A percentile compares a stretch with the other conserved stretches of the same genome.
Conservation (phyloP, 1,139 yeast genomes). For the Ogataea hybrid region DNA sequence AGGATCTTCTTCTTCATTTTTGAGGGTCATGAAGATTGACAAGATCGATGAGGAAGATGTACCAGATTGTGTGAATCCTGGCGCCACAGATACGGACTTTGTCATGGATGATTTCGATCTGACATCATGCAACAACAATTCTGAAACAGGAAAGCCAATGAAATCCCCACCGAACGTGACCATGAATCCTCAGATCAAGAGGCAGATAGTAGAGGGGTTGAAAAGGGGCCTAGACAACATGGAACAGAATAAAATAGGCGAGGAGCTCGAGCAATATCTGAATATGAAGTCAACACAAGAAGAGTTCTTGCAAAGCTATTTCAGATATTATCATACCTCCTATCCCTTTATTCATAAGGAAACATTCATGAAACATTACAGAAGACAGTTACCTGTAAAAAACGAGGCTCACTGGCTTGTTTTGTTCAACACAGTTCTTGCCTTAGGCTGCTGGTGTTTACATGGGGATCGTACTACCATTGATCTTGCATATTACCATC, state of each 20-base stretch:
- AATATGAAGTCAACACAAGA: constrained; percentile 26
- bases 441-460: constrained; percentile 62
- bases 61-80: too few species aligned
- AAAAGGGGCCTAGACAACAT: constrained; percentile 20
- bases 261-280: constrained; percentile 18
- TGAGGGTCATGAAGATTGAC: constrained; percentile 34
- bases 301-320: constrained; percentile 44
- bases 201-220: constrained; percentile 20
- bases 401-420: constrained; percentile 47
- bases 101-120: constrained; percentile 19
- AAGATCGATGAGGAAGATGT: constrained; percentile 24
- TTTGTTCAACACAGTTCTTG: constrained; percentile 50
- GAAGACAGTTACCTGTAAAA: constrained; percentile 39
- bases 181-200: constrained; percentile 17
- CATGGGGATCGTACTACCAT: constrained; percentile 48
- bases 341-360: constrained; percentile 61
- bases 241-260: constrained; percentile 14
- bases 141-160: too few species aligned
- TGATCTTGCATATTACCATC: constrained; percentile 52
- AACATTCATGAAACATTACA: constrained; percentile 48
- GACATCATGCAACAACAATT: not conserved
- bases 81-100: constrained; percentile 8
- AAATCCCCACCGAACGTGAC: constrained; percentile 5
- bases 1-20: constrained; percentile 53
- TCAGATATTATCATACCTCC: constrained; percentile 52